These are phyloP conservation scores for Colletotrichum eleusines DNA, from an alignment of 2,329 filamentous ascomycete species.

Conservation along the genomic window DNA sequence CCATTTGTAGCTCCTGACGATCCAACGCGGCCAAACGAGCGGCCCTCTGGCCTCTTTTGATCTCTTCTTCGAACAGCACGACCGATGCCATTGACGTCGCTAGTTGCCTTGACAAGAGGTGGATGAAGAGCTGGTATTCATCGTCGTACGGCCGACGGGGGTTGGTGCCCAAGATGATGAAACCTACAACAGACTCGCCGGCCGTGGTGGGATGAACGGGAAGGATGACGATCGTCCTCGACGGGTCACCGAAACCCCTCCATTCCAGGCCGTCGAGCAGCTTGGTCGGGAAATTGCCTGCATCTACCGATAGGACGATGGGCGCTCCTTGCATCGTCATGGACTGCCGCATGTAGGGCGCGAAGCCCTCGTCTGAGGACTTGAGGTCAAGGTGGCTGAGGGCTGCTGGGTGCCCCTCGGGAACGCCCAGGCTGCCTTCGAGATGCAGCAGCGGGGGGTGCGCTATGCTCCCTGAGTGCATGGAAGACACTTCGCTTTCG, in stretches of 20 bases:
- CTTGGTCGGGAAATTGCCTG: conserved; percentile 72
- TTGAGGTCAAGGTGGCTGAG: conserved; percentile 75
- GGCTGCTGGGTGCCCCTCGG: conserved; percentile 71
- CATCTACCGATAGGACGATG: conserved; percentile 74
- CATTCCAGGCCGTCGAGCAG: conserved; percentile 76
- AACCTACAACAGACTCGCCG: conserved; percentile 79
- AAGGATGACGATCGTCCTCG: conserved; percentile 78
- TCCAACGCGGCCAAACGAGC: conserved; percentile 81
- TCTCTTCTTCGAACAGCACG: conserved; percentile 86
- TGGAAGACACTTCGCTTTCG: conserved; percentile 78
- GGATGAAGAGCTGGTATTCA: conserved; percentile 83
- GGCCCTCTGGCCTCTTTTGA: conserved; percentile 78
- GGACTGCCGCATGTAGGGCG: conserved; percentile 80
- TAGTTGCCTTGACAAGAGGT: conserved; percentile 79
- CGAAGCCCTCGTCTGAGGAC: conserved; percentile 78
- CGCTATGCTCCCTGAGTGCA: conserved; percentile 74
- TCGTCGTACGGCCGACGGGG: conserved; percentile 83
- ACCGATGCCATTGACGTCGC: conserved; percentile 86
- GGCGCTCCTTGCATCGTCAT: conserved; percentile 74
- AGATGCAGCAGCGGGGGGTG: conserved; percentile 75
- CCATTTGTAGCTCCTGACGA: conserved; percentile 80
- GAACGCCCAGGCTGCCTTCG: conserved; percentile 79
- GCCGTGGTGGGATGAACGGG: conserved; percentile 81
- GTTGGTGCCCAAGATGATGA: conserved; percentile 83
- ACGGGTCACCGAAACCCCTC: conserved; percentile 78